Evolutionary conservation across 352 stramenopile species (phyloP).

Genomic region (Pythium utonaiense): DNA sequence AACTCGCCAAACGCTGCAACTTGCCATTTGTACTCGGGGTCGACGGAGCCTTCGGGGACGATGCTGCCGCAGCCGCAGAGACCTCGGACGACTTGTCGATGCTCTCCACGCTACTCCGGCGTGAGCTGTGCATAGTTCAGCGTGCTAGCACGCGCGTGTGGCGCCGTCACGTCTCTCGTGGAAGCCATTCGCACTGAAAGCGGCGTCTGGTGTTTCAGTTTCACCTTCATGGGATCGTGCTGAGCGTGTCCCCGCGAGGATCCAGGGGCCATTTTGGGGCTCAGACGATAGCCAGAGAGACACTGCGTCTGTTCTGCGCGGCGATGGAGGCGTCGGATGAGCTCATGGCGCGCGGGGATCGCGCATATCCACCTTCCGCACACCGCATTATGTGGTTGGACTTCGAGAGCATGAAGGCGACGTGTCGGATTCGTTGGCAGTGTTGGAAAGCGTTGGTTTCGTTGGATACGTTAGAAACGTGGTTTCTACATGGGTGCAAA

Average conservation of each 20-base stretch:
- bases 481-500: neutral
- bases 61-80: neutral
- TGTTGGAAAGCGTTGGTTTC: neutral
- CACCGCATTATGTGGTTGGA: no score
- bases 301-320: neutral
- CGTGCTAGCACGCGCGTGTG: neutral
- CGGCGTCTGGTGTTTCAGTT: neutral
- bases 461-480: neutral
- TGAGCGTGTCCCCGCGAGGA: neutral
- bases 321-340: neutral
- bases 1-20: conserved; percentile 5
- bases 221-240: neutral
- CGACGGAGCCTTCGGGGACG: neutral
- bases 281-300: neutral
- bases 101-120: neutral
- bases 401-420: no score
- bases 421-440: neutral
- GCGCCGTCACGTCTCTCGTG: neutral
- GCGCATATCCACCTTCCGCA: neutral
- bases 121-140: neutral
- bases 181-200: neutral
- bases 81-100: conserved; percentile 5
- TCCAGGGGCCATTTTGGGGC: neutral
- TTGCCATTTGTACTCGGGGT: conserved; percentile 2
- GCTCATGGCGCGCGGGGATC: neutral